A percentile compares a stretch with the other conserved stretches of the same genome.
These are phyloP conservation scores for Mycogone perniciosa DNA, from an alignment of 2,329 filamentous ascomycete genomes.

Conservation along the genomic window DNA sequence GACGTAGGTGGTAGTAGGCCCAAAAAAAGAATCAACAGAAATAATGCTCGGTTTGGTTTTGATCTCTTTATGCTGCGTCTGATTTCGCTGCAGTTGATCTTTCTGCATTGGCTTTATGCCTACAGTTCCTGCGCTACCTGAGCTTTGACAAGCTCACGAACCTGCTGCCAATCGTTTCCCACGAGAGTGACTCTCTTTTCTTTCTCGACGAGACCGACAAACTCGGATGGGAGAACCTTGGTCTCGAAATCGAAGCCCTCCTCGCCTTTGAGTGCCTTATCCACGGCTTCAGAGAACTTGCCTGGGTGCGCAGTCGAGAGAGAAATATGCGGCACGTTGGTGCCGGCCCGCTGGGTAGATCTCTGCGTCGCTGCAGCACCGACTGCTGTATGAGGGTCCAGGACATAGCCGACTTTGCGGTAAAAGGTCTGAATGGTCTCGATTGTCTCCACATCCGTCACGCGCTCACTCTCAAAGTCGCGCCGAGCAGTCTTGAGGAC, in stretches of 20 bases:
- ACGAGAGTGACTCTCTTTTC: conserved; percentile 68
- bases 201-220: conserved; percentile 69
- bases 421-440: conserved; percentile 55
- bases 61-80: neutral
- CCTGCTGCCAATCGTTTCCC: conserved; percentile 64
- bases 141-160: conserved; percentile 67
- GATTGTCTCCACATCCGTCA: conserved; percentile 61
- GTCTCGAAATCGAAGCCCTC: conserved; percentile 67
- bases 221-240: conserved; percentile 73
- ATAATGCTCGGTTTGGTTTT: neutral
- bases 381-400: conserved; percentile 90
- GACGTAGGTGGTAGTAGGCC: neutral
- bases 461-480: conserved; percentile 75
- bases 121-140: conserved; percentile 63
- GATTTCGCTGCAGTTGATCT: neutral
- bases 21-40: neutral
- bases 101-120: conserved; percentile 1
- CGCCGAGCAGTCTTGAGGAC: conserved; percentile 64
- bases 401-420: conserved; percentile 63
- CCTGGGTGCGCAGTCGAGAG: conserved; percentile 93
- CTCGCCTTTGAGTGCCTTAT: conserved; percentile 65
- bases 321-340: conserved; percentile 64
- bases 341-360: conserved; percentile 51
- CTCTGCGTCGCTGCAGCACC: conserved; percentile 71
- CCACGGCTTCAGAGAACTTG: conserved; percentile 85